These are phyloP conservation scores for Leptographium procerum DNA, from an alignment of 2,329 filamentous ascomycete genomes.

Conservation along the genomic window DNA sequence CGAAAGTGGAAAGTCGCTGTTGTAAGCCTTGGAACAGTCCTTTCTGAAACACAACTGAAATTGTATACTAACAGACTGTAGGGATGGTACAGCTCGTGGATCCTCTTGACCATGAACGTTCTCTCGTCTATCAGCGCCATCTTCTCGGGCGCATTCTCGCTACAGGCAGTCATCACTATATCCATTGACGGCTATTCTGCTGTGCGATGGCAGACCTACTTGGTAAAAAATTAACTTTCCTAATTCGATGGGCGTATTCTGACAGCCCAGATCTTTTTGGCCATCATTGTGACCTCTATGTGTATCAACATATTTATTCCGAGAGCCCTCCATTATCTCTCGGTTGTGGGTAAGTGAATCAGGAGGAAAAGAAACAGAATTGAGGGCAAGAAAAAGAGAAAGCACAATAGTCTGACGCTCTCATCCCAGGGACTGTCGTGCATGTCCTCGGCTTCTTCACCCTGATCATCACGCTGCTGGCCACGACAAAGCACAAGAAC, in stretches of 20 bases:
- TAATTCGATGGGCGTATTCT: not conserved
- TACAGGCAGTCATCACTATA: conserved; percentile 1
- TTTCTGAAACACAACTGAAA: not conserved
- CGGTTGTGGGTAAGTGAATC: not conserved
- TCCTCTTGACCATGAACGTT: conserved; percentile 1
- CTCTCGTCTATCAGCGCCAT: conserved; percentile 4
- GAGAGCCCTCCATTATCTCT: not conserved
- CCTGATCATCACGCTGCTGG: conserved; percentile 1
- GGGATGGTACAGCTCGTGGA: conserved; percentile 3
- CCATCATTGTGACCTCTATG: not conserved
- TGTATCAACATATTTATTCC: not conserved
- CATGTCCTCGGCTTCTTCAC: conserved; percentile 3
- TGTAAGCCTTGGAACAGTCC: not conserved
- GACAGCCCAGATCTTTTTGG: not conserved
- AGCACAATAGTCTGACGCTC: not conserved
- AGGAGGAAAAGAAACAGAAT: not conserved
- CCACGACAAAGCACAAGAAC: not conserved
- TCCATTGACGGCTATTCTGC: not conserved
- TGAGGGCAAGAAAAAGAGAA: not conserved
- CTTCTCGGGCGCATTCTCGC: conserved; percentile 2
- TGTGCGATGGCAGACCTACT: not conserved
- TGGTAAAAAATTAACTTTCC: not conserved
- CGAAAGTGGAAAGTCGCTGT: too few species aligned
- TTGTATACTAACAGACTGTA: not conserved
- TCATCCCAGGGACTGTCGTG: not conserved